Conservation (phyloP, 148 eudicot genomes). For the Mesembryanthemum crystallinum region DNA sequence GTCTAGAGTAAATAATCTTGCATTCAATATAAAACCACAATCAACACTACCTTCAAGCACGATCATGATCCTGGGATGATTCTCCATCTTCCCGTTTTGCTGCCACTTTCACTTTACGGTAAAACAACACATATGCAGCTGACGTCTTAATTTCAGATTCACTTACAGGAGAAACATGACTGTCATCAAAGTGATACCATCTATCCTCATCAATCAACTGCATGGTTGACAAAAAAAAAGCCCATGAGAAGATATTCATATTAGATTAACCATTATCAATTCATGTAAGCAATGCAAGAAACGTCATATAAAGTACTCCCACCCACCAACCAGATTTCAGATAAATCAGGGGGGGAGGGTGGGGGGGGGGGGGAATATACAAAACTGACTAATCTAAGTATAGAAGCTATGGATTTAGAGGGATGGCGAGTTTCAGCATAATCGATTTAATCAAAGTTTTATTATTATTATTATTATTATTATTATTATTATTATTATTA, state of each 20-base stretch:
- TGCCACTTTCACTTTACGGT: constrained; percentile 56
- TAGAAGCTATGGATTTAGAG: too few species aligned
- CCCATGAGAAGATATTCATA: constrained; percentile 1
- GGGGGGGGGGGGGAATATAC: background rate
- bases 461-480: too few species aligned
- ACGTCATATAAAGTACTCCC: background rate
- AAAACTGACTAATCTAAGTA: too few species aligned
- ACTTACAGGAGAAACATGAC: constrained; percentile 72
- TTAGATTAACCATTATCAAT: constrained; percentile 18
- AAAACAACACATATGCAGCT: constrained; percentile 94
- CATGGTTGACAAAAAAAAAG: constrained; percentile 20
- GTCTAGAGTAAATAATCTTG: constrained; percentile 5
- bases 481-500: too few species aligned
- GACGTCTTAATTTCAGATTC: constrained; percentile 83
- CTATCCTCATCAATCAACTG: constrained; percentile 84
- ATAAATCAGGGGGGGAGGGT: background rate
- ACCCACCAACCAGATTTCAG: background rate
- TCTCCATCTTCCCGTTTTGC: constrained; percentile 28
- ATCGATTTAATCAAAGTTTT: too few species aligned
- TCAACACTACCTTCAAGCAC: constrained; percentile 20
- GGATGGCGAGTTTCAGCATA: too few species aligned
- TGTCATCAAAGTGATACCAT: constrained; percentile 97
- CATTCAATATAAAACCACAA: too few species aligned
- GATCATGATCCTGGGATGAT: constrained; percentile 31
- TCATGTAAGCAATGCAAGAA: background rate